phyloP scores from a whole-genome alignment of 2,329 filamentous ascomycete species.

The Phoma sp. region DNA sequence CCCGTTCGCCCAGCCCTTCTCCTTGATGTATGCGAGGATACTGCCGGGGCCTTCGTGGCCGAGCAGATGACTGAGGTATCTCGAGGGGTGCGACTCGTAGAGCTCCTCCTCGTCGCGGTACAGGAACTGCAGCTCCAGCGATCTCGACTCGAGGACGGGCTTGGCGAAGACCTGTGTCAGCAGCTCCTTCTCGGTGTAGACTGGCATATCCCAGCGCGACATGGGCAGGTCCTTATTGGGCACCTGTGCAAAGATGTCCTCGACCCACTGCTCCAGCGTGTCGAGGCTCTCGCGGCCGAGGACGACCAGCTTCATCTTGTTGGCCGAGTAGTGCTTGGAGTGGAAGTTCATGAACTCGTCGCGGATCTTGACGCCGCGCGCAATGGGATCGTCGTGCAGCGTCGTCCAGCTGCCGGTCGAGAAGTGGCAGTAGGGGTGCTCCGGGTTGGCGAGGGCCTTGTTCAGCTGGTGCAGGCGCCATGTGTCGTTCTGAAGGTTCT shows the following conservation, averaged over 20 bases:
- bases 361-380: slow-evolving; percentile 80
- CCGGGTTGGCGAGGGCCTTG: slow-evolving; percentile 85
- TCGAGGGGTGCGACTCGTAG: slow-evolving; percentile 80
- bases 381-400: slow-evolving; percentile 80
- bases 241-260: slow-evolving; percentile 80
- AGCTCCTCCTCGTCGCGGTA: slow-evolving; percentile 83
- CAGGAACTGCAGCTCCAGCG: slow-evolving; percentile 80
- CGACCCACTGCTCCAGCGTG: slow-evolving; percentile 81
- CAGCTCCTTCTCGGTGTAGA: slow-evolving; percentile 66
- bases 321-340: slow-evolving; percentile 86
- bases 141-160: slow-evolving; percentile 86
- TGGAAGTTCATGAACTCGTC: slow-evolving; percentile 95
- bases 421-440: slow-evolving; percentile 89
- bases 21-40: slow-evolving; percentile 87
- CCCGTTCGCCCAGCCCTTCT: slow-evolving; percentile 86
- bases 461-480: slow-evolving; percentile 89
- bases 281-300: slow-evolving; percentile 83
- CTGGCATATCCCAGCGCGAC: slow-evolving; percentile 70
- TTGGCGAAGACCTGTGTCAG: slow-evolving; percentile 82
- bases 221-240: slow-evolving; percentile 79
- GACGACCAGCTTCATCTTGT: slow-evolving; percentile 90
- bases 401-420: slow-evolving; percentile 89
- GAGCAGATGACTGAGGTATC: slow-evolving; percentile 87
- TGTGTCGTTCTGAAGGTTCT: slow-evolving; percentile 89
- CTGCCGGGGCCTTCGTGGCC: slow-evolving; percentile 93